A percentile compares a stretch with the other conserved stretches of the same genome.
phyloP scores from a whole-genome alignment of 371 early-diverging fungal genomes.

The Chytridium lagenaria region DNA sequence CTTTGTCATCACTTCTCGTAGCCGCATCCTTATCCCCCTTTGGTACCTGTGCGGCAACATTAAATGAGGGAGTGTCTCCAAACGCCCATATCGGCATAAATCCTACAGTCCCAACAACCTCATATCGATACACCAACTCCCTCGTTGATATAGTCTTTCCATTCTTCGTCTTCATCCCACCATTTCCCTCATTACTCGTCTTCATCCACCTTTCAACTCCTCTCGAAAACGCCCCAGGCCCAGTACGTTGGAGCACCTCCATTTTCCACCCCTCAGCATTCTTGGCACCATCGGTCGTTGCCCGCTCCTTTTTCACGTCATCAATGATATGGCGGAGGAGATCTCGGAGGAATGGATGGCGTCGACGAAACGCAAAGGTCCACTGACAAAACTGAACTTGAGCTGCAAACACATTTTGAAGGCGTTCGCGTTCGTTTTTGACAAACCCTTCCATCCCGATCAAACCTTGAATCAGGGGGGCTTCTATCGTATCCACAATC shows the following conservation, averaged over 20 bases:
- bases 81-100: neutral
- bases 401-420: neutral
- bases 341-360: neutral
- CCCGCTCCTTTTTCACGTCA: neutral
- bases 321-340: neutral
- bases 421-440: neutral
- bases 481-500: neutral
- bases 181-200: neutral
- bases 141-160: neutral
- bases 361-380: conserved; percentile 2
- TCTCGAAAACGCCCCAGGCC: neutral
- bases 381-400: conserved; percentile 6
- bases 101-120: neutral
- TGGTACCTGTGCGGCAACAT: no score
- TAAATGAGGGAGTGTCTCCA: neutral
- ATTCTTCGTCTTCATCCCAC: neutral
- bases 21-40: no score
- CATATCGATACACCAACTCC: neutral
- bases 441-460: neutral
- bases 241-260: neutral
- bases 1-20: neutral
- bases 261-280: neutral
- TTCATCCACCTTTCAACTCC: neutral
- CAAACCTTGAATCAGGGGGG: neutral
- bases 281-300: neutral